A percentile compares a stretch with the other conserved stretches of the same genome.
Conservation (phyloP, 768 basidiomycete species). For the Obba rivulosa region DNA sequence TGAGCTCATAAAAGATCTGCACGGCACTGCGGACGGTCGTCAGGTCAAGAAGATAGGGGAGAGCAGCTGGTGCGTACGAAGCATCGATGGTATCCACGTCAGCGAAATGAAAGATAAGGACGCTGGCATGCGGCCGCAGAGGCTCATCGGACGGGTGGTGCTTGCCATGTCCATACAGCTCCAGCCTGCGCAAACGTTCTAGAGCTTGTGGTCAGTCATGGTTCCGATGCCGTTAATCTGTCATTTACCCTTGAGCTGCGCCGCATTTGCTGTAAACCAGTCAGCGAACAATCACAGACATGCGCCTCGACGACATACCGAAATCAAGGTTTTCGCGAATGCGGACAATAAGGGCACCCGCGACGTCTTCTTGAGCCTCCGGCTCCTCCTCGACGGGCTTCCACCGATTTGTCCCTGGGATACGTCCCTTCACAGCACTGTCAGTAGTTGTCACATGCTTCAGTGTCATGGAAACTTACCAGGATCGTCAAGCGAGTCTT, state of each 20-base stretch:
- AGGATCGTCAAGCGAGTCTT: constrained; percentile 88
- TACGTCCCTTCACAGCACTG: constrained; percentile 53
- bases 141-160: constrained; percentile 90
- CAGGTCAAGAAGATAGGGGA: background rate
- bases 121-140: constrained; percentile 63
- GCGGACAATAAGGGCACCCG: constrained; percentile 82
- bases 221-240: background rate
- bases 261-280: constrained; percentile 71
- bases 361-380: constrained; percentile 72
- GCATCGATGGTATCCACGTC: constrained; percentile 92
- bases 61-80: constrained; percentile 52
- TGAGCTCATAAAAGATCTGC: constrained; percentile 77
- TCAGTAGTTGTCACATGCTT: background rate
- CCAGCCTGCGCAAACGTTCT: constrained; percentile 81
- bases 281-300: background rate
- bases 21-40: constrained; percentile 48
- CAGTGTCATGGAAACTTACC: constrained; percentile 35
- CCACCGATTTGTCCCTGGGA: constrained; percentile 88
- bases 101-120: constrained; percentile 88
- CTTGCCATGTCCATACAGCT: constrained; percentile 76
- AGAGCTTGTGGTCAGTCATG: background rate
- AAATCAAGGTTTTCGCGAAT: constrained; percentile 92
- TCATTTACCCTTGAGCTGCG: constrained; percentile 77
- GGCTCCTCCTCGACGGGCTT: constrained; percentile 85
- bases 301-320: constrained; percentile 40